Evolutionary conservation across 345 rosid species (phyloP), one percentile per base, ranked within the genome.

Genomic region (Populus ilicifolia): DNA sequence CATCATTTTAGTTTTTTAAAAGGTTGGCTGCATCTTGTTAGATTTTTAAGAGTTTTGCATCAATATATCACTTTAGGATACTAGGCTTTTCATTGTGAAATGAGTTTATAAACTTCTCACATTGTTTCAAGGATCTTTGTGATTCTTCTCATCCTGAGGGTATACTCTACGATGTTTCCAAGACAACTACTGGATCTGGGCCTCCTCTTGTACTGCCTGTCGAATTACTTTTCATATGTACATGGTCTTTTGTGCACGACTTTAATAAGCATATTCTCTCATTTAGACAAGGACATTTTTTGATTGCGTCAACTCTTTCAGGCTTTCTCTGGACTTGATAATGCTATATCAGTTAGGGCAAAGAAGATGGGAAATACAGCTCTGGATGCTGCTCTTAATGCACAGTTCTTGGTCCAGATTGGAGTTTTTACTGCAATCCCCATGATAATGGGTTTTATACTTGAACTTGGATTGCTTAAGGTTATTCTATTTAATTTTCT

Each of bases 391-490:
- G 99, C 86, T 79, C 78, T 96, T 77, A 96, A 96, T 88, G 86
- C 98, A 46, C 99, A 96, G 80, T 96, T 96, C 87, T 86, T 96
- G 90, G 94, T 93, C 79, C 99, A 96, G 88, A 96, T 96, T 74
- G 99, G 99, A 77, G 77, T 96, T 87, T 96, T 96, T 80, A 96
- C 99, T 12, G 99, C 99, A 2, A 94, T 96, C 65, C 99, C 99
- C 67, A 96, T 96, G 99, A 80, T 96, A 80, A 91, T 96, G 98
- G 99, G 99, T 71, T 96, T 96, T 87, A 91, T 96, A 79, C 97
- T 96, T 82, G 99, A 96, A 84, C 65, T 77, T 80, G 99, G 99
- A 67, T 87, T 96, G 87, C 86, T 96, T 82, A 78, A 96, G 96
- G 99, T 93, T 74, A 69, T 89, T 89, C 73, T 8, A 33, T 73